phyloP scores from a whole-genome alignment of 768 basidiomycete genomes.

The Dioszegia hungarica region DNA sequence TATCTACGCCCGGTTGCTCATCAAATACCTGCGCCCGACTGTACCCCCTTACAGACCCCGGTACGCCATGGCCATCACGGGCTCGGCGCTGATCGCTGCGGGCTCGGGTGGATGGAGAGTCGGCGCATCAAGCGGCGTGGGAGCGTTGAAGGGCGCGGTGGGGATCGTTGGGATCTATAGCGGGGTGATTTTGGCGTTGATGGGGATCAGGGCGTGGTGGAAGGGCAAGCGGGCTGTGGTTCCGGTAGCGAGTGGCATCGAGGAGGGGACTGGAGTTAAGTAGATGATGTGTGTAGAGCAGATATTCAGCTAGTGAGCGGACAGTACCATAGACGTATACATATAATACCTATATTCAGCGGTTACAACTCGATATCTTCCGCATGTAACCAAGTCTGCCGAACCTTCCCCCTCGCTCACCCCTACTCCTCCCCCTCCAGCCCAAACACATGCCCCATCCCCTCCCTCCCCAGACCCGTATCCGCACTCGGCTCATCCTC shows the following conservation, averaged over 20 bases:
- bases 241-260: too few species aligned
- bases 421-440: not conserved
- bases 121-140: not conserved
- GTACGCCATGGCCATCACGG: not conserved
- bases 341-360: too few species aligned
- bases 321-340: too few species aligned
- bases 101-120: not conserved
- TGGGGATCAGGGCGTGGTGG: too few species aligned
- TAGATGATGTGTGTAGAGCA: too few species aligned
- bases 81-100: not conserved
- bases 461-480: conserved; percentile 2
- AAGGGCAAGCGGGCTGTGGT: too few species aligned
- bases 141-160: not conserved
- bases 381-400: too few species aligned
- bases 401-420: not conserved
- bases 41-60: not conserved
- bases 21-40: not conserved
- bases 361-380: too few species aligned
- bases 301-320: too few species aligned
- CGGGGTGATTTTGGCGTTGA: too few species aligned
- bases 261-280: too few species aligned
- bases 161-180: not conserved
- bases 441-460: conserved; percentile 10
- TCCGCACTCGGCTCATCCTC: conserved; percentile 11
- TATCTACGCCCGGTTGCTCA: conserved; percentile 1